phyloP scores from a whole-genome alignment of 2,329 filamentous ascomycete species.

The Fonsecaea pedrosoi region DNA sequence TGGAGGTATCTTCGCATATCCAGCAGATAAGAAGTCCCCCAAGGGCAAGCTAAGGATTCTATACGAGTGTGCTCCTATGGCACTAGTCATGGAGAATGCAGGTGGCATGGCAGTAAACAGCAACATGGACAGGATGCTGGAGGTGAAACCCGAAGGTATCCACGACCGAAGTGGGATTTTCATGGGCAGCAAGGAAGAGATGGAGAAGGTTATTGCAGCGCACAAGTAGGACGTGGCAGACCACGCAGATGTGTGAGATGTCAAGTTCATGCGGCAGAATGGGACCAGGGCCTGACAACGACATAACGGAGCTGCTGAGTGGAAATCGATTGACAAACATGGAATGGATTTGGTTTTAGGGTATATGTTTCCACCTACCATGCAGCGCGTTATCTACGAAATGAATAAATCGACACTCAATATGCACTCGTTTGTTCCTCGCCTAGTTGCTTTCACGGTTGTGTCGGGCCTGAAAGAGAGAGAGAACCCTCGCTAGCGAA shows the following conservation, averaged over 20 bases:
- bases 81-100: conserved; percentile 97
- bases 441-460: neutral
- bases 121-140: conserved; percentile 88
- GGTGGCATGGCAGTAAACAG: conserved; percentile 92
- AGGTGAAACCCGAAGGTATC: conserved; percentile 87
- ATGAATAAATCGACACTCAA: neutral
- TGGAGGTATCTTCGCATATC: conserved; percentile 96
- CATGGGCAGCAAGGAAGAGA: conserved; percentile 90
- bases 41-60: conserved; percentile 98
- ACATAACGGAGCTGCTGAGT: conserved; percentile 1
- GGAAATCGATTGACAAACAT: neutral
- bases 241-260: neutral
- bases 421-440: neutral
- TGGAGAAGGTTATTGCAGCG: conserved; percentile 90
- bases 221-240: conserved; percentile 60
- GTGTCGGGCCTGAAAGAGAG: neutral
- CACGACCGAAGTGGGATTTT: conserved; percentile 97
- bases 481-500: neutral
- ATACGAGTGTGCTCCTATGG: conserved; percentile 99
- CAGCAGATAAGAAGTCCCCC: conserved; percentile 95
- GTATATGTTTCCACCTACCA: neutral
- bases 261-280: neutral
- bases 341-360: conserved; percentile 2
- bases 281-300: neutral
- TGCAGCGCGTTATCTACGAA: neutral